Base-by-base conservation (phyloP, 2,329 filamentous ascomycete species). In the Fusarium sp. region DNA sequence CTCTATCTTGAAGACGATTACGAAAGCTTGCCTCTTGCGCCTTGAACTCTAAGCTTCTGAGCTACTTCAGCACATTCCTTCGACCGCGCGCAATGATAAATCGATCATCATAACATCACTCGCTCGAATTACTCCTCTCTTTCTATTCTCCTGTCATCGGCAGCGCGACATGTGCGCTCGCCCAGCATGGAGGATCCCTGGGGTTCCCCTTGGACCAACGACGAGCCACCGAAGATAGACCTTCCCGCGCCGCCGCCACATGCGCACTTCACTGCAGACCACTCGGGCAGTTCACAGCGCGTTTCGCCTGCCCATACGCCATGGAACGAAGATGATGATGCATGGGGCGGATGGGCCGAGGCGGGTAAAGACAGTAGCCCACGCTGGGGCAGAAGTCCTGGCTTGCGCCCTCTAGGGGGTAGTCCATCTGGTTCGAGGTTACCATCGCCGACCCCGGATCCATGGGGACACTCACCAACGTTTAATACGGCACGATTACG, bases 101-200 rank as follows among this genome's bases (percentile, higher is more conserved):
- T 31, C 69, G 42, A 59, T 31, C 54, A 65, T 52, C 60, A 65
- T 75, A 76, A 63, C 69, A 49, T 28, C 48, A 15, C 56, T 63
- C 59, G 41, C 35, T 22, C 38, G 31, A 35, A 42, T 57, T 51
- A 28, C 24, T 48, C n/a, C 31, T 51, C 47, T 61, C 63, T 36
- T 44, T 39, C 47, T 47, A 47, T 28, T 33, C 48, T 62, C 63
- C 59, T 58, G 38, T 62, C 47, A 69, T 69, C 47, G 69, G 67
- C 70, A 65, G 70, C 78, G 74, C 81, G 81, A 80, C 77, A 82
- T 80, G 81, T 80, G 42, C 74, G 71, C 73, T 77, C 77, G 79
- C 74, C 73, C 80, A 82, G 79, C 73, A 90, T 90, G 89, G 89
- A 90, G 80, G 88, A 90, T 88, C 88, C 89, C 77, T 90, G 89